Evolutionary conservation across 1,284 basidiomycete genomes (phyloP), one percentile per base, ranked within the genome.

Genomic region (Flammula alnicola): DNA sequence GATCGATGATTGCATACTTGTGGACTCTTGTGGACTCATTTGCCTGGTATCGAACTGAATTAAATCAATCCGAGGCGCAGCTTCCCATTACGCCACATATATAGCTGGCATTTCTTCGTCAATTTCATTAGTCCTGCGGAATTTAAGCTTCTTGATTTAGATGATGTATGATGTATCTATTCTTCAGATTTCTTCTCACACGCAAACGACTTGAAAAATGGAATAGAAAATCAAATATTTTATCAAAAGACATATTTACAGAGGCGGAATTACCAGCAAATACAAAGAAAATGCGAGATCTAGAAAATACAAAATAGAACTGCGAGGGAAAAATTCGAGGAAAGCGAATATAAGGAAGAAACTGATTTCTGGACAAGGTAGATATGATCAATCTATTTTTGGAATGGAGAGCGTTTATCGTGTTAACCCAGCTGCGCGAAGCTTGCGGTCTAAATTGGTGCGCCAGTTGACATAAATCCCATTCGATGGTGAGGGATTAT

Each of bases 381-480:
- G 31, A 33, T 30, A 17, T 31, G 36, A 40, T 47, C 50, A 41
- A 49, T 25, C 33, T 32, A 40, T 39, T 39, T 38, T 60, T 51
- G 32, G n/a, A 26, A 39, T 39, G 27, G 35, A 33, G 9, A 16
- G 17, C 11, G 8, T 38, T 48, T 31, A 63, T 56, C 56, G 61
- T 26, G 51, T 55, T 17, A 71, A 49, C 6, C 72, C 75, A 39
- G 65, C 65, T 46, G 72, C 69, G 48, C 65, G 65, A 10, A 80
- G 65, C 52, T 60, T 71, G 44, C 68, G 66, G 35, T 79, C 73
- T 16, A 80, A 65, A 44, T 73, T 67, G 35, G 66, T 62, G 50
- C 79, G 76, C 88, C 88, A 91, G 51, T 78, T 82, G 43, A 71
- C 63, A 61, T 91, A 91, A 48, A 87, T 83, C 2, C 86, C 86